Evolutionary conservation across 805 yeast genomes (phyloP).

Genomic region (Ogataea degrootiae): DNA sequence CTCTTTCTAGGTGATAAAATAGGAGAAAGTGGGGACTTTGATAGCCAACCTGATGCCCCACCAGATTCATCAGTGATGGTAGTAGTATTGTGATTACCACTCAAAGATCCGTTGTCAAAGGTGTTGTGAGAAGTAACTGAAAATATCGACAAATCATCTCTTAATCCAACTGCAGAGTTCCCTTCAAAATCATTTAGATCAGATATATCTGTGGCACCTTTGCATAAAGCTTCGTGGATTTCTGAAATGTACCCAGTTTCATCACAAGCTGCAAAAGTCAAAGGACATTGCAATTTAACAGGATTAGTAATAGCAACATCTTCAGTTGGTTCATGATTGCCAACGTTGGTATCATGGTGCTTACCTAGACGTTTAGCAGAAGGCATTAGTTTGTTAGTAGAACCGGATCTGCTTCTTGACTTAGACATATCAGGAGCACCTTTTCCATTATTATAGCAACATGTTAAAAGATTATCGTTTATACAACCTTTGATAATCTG

Average conservation of each 20-base stretch:
- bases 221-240: conserved; percentile 21
- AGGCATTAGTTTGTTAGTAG: conserved; percentile 8
- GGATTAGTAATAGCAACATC: conserved; percentile 33
- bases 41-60: conserved; percentile 12
- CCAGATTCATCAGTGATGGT: no score
- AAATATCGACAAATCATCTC: conserved; percentile 23
- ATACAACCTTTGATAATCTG: conserved; percentile 54
- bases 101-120: conserved; percentile 3
- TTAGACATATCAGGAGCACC: background rate
- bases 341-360: background rate
- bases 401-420: conserved; percentile 18
- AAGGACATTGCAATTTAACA: conserved; percentile 33
- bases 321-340: conserved; percentile 6
- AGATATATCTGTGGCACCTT: conserved; percentile 19
- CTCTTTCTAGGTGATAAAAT: conserved; percentile 14
- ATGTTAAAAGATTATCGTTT: conserved; percentile 57
- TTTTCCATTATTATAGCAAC: conserved; percentile 40
- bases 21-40: conserved; percentile 21
- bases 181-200: conserved; percentile 19
- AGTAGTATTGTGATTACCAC: conserved; percentile 8
- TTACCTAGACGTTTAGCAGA: conserved; percentile 8
- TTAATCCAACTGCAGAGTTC: conserved; percentile 9
- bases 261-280: conserved; percentile 29
- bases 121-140: conserved; percentile 23
- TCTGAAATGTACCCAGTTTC: conserved; percentile 23